Evolutionary conservation across 2,329 filamentous ascomycete genomes (phyloP), one percentile per base, ranked within the genome.

Genomic region (Boeremia exigua): DNA sequence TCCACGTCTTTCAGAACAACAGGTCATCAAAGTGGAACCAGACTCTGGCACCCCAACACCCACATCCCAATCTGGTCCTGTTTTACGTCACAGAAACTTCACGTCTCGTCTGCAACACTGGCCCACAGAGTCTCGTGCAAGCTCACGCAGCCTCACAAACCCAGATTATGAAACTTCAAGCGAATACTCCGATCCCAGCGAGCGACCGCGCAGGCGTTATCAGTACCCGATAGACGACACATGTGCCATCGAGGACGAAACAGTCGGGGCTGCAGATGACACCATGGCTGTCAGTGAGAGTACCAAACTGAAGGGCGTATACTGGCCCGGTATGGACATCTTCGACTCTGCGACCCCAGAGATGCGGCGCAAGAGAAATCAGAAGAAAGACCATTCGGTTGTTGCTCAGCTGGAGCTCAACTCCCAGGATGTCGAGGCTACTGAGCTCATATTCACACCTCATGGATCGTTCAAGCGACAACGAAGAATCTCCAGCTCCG

Each of bases 321-420:
- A 86, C 42, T 92, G 87, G 82, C 87, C 88, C 2, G 90, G 90
- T 15, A 93, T 93, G 90, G 84, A 85, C 48, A 82, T 91, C n/a
- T 92, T 93, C 70, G 90, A 94, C 73, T 86, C 90, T 48, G 90
- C 90, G 4, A 90, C 88, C 4, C 83, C 86, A 14, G 85, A 88
- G 58, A 88, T 90, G 81, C 88, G 86, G 65, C 83, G 87, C 40
- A 90, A 86, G 77, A 82, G 90, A 47, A 93, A 93, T 70, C 90
- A 94, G 75, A 86, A 88, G 66, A 94, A 94, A 73, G 85, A 88
- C 49, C 82, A 80, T n/a, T 87, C 86, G 1, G 86, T 91, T n/a
- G 77, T 92, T 19, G 80, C 84, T 51, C 83, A 84, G 55, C 86
- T 94, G 74, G 82, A 87, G 63, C 74, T 81, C 48, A 86, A 84